Percentiles rank a stretch among this genome's conserved stretches.
Evolutionary conservation across 306 rosid species (phyloP).

Genomic region (Rosa persica): DNA sequence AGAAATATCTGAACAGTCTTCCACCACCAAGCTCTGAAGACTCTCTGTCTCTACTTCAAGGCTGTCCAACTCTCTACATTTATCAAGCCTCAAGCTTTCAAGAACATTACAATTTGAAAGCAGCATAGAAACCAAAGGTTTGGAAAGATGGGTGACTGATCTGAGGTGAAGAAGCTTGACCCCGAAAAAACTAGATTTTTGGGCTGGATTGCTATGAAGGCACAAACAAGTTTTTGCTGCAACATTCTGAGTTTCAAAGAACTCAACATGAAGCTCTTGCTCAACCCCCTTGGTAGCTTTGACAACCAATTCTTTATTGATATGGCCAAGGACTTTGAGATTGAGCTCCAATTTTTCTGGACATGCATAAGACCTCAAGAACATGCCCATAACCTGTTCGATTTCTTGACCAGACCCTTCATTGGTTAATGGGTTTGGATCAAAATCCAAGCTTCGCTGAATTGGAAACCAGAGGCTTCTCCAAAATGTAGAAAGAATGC

Average conservation of each 20-base stretch:
- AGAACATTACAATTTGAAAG: slow-evolving; percentile 20
- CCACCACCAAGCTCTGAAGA: slow-evolving; percentile 21
- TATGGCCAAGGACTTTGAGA: background rate
- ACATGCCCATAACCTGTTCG: background rate
- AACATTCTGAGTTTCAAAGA: background rate
- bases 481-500: slow-evolving; percentile 26
- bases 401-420: background rate
- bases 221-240: background rate
- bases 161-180: slow-evolving; percentile 29
- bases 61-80: slow-evolving; percentile 17
- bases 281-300: slow-evolving; percentile 25
- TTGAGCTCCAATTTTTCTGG: slow-evolving; percentile 18
- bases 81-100: slow-evolving; percentile 23
- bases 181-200: background rate
- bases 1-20: slow-evolving; percentile 21
- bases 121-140: slow-evolving; percentile 8
- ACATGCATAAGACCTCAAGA: slow-evolving; percentile 17
- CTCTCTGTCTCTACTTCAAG: slow-evolving; percentile 2
- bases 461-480: slow-evolving; percentile 22
- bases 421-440: background rate
- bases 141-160: background rate
- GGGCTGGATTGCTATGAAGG: background rate
- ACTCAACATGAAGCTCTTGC: slow-evolving; percentile 21
- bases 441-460: slow-evolving; percentile 7
- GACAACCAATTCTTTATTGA: background rate